These are phyloP conservation scores for Xylaria sp. DNA, from an alignment of 2,329 filamentous ascomycete species.

Conservation along the genomic window DNA sequence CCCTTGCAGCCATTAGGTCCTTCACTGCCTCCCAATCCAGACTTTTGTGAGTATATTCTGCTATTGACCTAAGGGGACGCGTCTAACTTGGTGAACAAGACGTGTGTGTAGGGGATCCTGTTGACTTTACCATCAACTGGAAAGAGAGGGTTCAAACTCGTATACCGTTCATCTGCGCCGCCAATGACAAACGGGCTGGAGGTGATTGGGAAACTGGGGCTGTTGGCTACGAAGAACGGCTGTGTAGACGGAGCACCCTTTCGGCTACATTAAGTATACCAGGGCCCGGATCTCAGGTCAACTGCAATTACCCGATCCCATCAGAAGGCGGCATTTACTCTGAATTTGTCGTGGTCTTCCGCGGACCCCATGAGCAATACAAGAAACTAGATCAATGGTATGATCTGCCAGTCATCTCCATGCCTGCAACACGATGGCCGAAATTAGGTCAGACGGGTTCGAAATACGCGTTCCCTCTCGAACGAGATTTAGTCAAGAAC, in stretches of 20 bases:
- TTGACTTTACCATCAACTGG: constrained; percentile 70
- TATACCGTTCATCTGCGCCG: constrained; percentile 76
- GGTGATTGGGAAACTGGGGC: constrained; percentile 80
- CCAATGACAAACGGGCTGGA: constrained; percentile 79
- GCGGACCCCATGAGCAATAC: constrained; percentile 74
- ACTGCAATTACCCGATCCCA: constrained; percentile 75
- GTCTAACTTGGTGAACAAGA: constrained; percentile 48
- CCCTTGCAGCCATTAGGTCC: constrained; percentile 50
- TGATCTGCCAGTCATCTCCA: constrained; percentile 76
- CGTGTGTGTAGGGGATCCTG: constrained; percentile 67
- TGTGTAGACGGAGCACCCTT: constrained; percentile 79
- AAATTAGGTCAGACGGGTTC: constrained; percentile 75
- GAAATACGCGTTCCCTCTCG: constrained; percentile 76
- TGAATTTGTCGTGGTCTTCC: constrained; percentile 76
- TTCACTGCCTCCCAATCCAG: constrained; percentile 53
- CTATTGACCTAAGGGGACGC: constrained; percentile 9
- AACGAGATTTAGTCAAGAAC: constrained; percentile 75
- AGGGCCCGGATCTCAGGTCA: constrained; percentile 57
- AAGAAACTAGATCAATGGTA: constrained; percentile 66
- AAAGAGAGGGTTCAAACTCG: constrained; percentile 54
- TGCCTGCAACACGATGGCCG: constrained; percentile 76
- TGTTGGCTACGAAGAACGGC: constrained; percentile 74
- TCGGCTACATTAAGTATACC: constrained; percentile 73
- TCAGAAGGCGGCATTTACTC: constrained; percentile 76
- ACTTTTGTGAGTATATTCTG: constrained; percentile 53